Evolutionary conservation across 1,284 basidiomycete genomes (phyloP), one percentile per base, ranked within the genome.

Genomic region (Marasmius tenuissimus): DNA sequence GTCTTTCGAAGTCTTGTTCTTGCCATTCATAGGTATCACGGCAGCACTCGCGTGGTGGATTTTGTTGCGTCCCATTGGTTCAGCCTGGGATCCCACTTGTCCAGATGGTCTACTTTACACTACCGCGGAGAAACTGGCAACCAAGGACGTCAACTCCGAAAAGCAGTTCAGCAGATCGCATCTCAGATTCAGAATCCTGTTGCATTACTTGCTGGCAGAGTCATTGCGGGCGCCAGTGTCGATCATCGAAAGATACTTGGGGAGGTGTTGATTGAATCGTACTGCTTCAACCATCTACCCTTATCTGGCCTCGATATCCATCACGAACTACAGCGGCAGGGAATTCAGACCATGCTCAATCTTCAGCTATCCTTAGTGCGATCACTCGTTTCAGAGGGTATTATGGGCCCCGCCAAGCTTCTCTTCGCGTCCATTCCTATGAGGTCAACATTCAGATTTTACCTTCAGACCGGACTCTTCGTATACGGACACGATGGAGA

Each of bases 401-500:
- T 71, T 20, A 78, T 81, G 63, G 71, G 75, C 49, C 69, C 73
- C 4, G 88, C 87, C 10, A 78, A 80, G 61, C 67, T 71, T 10
- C 66, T 88, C 22, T 85, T 75, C 67, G 40, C 67, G 12, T 66
- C 72, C 5, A 58, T 80, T 40, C 51, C 70, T 22, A 60, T 59
- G 45, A 57, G 64, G 42, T 65, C 67, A 34, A 61, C 60, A 37
- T 66, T 69, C 57, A 70, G 70, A 34, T 67, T 66, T n/a, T 77
- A 80, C 64, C 69, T 78, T 35, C 74, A 76, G 35, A 78, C 77
- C 10, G 86, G 83, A 9, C 74, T 90, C 8, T 76, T 80, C 68
- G 71, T 89, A 14, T 78, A 77, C 67, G 76, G 84, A 10, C 78
- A 78, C 48, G 76, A 82, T 65, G 88, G 88, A 33, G 76, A 88